Evolutionary conservation across 129 eudicot genomes (phyloP).

Genomic region (Oenanthe sinensis): DNA sequence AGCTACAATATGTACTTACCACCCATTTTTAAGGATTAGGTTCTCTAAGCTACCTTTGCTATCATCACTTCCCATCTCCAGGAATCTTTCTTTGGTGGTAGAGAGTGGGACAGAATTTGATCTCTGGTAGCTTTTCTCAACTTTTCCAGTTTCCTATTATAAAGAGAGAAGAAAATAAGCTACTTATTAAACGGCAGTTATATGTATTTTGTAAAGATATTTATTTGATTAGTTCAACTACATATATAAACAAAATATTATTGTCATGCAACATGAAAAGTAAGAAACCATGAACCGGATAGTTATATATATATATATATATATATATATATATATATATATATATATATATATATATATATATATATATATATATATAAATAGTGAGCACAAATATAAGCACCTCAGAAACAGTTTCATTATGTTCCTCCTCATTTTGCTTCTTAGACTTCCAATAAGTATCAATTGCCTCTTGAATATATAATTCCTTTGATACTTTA

Average conservation of each 20-base stretch:
- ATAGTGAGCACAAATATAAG: not conserved
- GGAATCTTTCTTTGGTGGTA: constrained; percentile 6
- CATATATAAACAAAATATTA: not conserved
- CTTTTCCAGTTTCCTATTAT: constrained; percentile 13
- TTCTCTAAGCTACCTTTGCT: constrained; percentile 24
- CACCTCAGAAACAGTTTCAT: constrained; percentile 36
- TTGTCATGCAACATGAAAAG: not conserved
- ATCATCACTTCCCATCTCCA: constrained; percentile 15
- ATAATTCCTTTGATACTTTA: constrained; percentile 35
- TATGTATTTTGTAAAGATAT: not conserved
- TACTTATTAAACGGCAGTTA: not conserved
- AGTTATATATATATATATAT: not conserved
- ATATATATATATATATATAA: not conserved
- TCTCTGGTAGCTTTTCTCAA: constrained; percentile 18
- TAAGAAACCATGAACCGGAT: not conserved
- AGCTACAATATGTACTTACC: constrained; percentile 25
- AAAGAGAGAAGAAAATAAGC: not conserved
- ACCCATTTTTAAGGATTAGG: constrained; percentile 40
- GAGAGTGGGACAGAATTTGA: constrained; percentile 30
- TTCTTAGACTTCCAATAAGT: constrained; percentile 57
- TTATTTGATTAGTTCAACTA: not conserved
- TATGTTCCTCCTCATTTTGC: constrained; percentile 32
- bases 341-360: not conserved
- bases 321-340: too few species aligned
- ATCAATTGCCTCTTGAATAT: constrained; percentile 52